Evolutionary conservation across 441 rosid genomes (phyloP), one percentile per base, ranked within the genome.

Genomic region (Metrosideros polymorpha): DNA sequence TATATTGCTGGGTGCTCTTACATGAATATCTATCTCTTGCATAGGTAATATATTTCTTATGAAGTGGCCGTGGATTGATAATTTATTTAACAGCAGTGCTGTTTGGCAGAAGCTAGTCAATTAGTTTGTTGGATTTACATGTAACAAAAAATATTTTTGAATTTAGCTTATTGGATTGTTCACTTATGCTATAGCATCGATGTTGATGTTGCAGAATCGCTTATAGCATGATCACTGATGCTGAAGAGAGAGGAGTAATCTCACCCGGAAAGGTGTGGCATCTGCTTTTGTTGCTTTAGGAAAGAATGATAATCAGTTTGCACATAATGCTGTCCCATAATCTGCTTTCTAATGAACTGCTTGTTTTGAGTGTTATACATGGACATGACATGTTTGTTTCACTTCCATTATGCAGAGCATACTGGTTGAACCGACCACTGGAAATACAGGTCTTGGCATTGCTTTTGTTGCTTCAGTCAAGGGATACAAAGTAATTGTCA

Each of bases 381-480:
- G 32, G 18, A 17, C 50, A 17, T 63, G 35, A 19, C n/a, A 84
- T 84, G 35, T 52, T 35, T 85, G 57, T 83, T 19, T 79, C 45
- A 66, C 76, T 86, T n/a, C 54, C 54, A 30, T 32, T 88, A 75
- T 85, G 88, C 95, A 97, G 99, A 96, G 90, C 86, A 87, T 91
- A 61, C 88, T 94, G 82, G 95, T 96, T 86, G 98, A 96, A 90
- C 98, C 98, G 30, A 95, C 97, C 45, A 94, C 91, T 43, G 99
- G 99, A 85, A 96, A 96, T 87, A 95, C 98, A 61, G 99, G 98
- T 66, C 94, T 97, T 13, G 97, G 95, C 56, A 91, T 96, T 56
- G 99, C 99, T 42, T 96, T 96, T 89, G 98, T 95, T 82, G 99
- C 98, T 13, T 98, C 99, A 53, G 90, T 92, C 56, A 97, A 93